Base-by-base conservation (phyloP, 2,329 filamentous ascomycete species). In the Calonectria hongkongensis region DNA sequence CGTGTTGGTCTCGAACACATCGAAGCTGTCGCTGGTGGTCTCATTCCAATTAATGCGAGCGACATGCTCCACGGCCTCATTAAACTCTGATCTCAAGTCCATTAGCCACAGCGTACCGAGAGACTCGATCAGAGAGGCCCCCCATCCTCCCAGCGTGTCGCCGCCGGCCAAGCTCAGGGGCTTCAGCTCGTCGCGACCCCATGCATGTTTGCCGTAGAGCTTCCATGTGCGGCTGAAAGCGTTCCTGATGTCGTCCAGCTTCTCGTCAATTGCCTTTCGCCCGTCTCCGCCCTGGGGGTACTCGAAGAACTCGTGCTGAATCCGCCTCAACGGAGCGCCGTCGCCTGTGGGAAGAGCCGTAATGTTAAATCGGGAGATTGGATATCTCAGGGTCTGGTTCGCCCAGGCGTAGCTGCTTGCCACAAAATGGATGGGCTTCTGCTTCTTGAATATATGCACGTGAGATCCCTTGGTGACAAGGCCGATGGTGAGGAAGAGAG, bases 101-200 rank as follows among this genome's bases (percentile, higher is more conserved):
- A 94, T 90, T 68, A 94, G 91, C 91, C 92, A 94, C 18, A 94
- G 83, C 3, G 90, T 91, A 78, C 94, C 92, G 66, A 93, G 85
- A 18, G 89, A 85, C 79, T 92, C 91, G 48, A 92, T 89, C 70
- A 92, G 83, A 8, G 90, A 92, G 0, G 91, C 91, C 13, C 88
- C 90, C 91, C 91, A 93, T 13, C 91, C 91, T 21, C 88, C 89
- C 80, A 92, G 92, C 15, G 88, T 86, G 75, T 92, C 86, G 45
- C 86, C 85, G 41, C 82, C 84, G 8, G 80, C 73, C 13, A 88
- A 87, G 33, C 85, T 86, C 25, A 93, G 74, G 1, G 91, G 91
- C 54, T 84, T 84, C 51, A 93, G 82, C 78, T 92, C 92, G 79
- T 93, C 91, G 50, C 87, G 86, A 71, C 88, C 86, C 90, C 91